These are phyloP conservation scores for Aspergillus kassunensis DNA, from an alignment of 495 filamentous ascomycete genomes.

Conservation along the genomic window DNA sequence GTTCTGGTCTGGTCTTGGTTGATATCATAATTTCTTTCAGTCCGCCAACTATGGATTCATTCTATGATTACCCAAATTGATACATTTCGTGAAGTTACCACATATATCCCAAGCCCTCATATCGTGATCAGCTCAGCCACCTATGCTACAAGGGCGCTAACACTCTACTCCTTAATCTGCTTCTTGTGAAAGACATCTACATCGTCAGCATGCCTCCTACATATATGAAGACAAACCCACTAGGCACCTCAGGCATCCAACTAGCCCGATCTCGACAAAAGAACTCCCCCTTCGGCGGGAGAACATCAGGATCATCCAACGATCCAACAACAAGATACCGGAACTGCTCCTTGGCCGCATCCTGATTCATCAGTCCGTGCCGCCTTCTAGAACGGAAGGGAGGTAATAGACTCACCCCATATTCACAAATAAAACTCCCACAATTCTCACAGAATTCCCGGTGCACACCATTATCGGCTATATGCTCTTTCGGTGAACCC, in stretches of 20 bases:
- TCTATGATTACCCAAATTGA: no score
- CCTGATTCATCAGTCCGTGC: conserved; percentile 27
- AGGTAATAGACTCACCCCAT: conserved; percentile 54
- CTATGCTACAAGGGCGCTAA: no score
- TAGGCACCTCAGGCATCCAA: conserved; percentile 62
- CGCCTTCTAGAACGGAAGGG: no score
- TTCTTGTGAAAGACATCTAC: conserved; percentile 58
- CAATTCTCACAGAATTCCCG: conserved; percentile 63
- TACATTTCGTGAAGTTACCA: no score
- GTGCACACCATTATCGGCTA: conserved; percentile 56
- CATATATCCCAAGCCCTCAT: no score
- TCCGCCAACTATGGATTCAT: no score
- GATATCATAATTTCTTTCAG: no score
- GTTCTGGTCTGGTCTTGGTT: no score
- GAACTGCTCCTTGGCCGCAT: conserved; percentile 52
- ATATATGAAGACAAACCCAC: conserved; percentile 31
- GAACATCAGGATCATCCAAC: conserved; percentile 55
- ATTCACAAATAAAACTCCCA: conserved; percentile 61
- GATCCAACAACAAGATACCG: conserved; percentile 62
- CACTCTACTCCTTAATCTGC: conserved; percentile 50
- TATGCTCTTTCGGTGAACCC: conserved; percentile 46
- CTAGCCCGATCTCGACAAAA: conserved; percentile 53
- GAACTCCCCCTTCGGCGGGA: conserved; percentile 68
- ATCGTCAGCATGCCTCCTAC: neutral
- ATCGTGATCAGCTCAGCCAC: no score